Conservation (phyloP, 306 rosid species). For the Cercis canadensis region DNA sequence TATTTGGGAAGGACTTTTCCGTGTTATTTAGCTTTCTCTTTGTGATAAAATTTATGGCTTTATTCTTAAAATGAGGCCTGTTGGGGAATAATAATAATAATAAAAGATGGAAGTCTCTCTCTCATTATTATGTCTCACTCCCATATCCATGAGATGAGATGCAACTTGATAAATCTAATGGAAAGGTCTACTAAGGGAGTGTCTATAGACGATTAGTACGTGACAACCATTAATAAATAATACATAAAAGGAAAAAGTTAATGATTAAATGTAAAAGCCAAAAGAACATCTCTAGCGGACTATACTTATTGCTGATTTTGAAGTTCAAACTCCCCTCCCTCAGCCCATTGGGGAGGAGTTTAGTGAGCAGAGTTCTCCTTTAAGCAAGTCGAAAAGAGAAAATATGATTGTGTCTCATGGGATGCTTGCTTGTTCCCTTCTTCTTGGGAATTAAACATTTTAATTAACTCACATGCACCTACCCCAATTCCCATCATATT, state of each 20-base stretch:
- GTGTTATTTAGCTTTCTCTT: no score
- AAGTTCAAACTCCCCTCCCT: no score
- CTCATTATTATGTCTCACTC: not conserved
- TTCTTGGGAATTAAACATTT: conserved; percentile 1
- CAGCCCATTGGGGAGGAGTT: not conserved
- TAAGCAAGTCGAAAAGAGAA: conserved; percentile 25
- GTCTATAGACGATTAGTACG: conserved; percentile 1
- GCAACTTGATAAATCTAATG: not conserved
- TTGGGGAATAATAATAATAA: no score
- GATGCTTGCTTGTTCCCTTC: conserved; percentile 37
- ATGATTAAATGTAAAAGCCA: conserved; percentile 8
- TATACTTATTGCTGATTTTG: conserved; percentile 20
- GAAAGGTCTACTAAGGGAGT: not conserved
- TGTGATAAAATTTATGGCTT: no score
- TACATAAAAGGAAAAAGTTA: not conserved
- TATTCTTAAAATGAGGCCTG: no score
- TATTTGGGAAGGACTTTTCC: no score
- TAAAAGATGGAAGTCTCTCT: not conserved
- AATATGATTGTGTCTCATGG: conserved; percentile 34
- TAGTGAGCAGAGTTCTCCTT: no score
- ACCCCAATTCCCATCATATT: not conserved
- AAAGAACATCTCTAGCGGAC: conserved; percentile 19
- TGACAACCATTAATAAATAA: not conserved
- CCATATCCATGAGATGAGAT: not conserved
- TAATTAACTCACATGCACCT: not conserved